A percentile compares a stretch with the other conserved stretches of the same genome.
phyloP scores from a whole-genome alignment of 352 stramenopile species.

The Detonula confervacea region DNA sequence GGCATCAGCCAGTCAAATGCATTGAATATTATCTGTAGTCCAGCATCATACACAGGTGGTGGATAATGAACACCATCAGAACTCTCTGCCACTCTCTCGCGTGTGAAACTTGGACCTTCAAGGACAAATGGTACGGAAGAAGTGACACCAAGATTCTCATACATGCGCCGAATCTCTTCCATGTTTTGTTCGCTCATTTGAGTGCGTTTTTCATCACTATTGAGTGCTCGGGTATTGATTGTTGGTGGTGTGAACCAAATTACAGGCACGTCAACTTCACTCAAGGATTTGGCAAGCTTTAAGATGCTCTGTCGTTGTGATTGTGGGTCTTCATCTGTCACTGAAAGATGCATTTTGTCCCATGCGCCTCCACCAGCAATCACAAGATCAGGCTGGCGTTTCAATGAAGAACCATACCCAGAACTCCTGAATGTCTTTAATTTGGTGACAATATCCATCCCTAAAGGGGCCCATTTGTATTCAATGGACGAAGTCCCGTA shows the following conservation, averaged over 20 bases:
- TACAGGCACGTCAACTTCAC: conserved; percentile 10
- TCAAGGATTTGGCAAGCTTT: conserved; percentile 38
- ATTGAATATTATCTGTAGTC: conserved; percentile 59
- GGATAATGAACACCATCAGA: conserved; percentile 68
- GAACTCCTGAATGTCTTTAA: conserved; percentile 36
- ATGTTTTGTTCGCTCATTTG: conserved; percentile 66
- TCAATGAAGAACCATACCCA: neutral
- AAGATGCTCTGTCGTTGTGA: conserved; percentile 40
- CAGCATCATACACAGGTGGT: conserved; percentile 54
- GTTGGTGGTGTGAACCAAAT: conserved; percentile 59
- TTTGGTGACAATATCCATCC: conserved; percentile 46
- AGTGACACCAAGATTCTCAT: conserved; percentile 37
- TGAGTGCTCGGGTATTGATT: conserved; percentile 57
- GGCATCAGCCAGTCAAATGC: conserved; percentile 56
- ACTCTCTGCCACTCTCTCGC: conserved; percentile 42
- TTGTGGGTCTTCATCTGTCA: conserved; percentile 56
- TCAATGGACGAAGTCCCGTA: conserved; percentile 35
- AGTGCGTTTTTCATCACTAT: conserved; percentile 59
- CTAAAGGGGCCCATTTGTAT: conserved; percentile 58
- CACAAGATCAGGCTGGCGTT: conserved; percentile 43
- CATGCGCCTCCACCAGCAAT: conserved; percentile 42
- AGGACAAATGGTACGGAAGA: conserved; percentile 52
- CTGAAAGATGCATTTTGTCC: conserved; percentile 52
- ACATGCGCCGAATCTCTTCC: conserved; percentile 51
- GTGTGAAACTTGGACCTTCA: conserved; percentile 53